Evolutionary conservation across 108 stramenopile genomes (phyloP).

Genomic region (Cyclostephanos tholiformis): DNA sequence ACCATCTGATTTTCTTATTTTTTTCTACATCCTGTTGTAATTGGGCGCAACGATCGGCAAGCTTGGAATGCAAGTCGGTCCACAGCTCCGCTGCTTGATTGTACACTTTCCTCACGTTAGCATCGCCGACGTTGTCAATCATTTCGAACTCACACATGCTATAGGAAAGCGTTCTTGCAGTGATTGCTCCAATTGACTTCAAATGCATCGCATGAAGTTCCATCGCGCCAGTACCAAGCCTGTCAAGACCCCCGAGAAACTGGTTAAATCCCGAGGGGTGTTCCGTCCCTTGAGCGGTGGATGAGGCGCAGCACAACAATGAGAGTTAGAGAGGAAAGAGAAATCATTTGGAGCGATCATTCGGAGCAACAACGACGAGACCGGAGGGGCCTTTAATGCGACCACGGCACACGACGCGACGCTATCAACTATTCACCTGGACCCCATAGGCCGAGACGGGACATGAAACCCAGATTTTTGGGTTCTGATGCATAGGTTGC

Average conservation of each 20-base stretch:
- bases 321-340: neutral
- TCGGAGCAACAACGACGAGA: too few species aligned
- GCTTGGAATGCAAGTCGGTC: constrained; percentile 44
- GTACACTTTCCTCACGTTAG: constrained; percentile 40
- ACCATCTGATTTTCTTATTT: constrained; percentile 14
- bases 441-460: constrained; percentile 69
- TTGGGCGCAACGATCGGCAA: constrained; percentile 28
- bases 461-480: constrained; percentile 74
- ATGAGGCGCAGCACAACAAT: neutral
- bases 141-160: constrained; percentile 65
- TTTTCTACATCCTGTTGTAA: constrained; percentile 5
- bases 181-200: constrained; percentile 58
- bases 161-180: constrained; percentile 66
- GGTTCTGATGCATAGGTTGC: constrained; percentile 35
- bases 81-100: constrained; percentile 58
- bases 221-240: constrained; percentile 66
- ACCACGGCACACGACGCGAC: too few species aligned
- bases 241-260: constrained; percentile 54
- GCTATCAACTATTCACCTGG: neutral
- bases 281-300: constrained; percentile 23
- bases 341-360: too few species aligned
- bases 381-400: too few species aligned
- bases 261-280: constrained; percentile 56
- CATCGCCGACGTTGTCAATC: constrained; percentile 46
- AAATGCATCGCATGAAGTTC: constrained; percentile 73